phyloP scores from a whole-genome alignment of 208 protist genomes.

The Acanthamoeba royreba region DNA sequence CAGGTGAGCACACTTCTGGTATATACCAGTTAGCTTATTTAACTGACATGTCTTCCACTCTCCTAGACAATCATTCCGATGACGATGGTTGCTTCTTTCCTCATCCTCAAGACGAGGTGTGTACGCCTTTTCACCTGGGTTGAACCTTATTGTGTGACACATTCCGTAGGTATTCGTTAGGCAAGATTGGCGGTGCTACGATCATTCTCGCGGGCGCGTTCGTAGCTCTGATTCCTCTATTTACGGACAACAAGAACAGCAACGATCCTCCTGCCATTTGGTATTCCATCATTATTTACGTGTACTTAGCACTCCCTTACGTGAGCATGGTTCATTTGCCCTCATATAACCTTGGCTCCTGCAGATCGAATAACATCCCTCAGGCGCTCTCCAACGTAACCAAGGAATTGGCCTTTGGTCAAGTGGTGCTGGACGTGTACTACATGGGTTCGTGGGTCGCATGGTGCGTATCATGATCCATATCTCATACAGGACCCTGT shows the following conservation, averaged over 20 bases:
- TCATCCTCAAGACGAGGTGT: not conserved
- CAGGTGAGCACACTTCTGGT: not conserved
- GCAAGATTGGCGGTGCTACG: not conserved
- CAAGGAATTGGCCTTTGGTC: not conserved
- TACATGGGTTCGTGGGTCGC: conserved; percentile 22
- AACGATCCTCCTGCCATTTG: not conserved
- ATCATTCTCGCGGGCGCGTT: conserved; percentile 10
- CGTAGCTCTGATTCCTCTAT: not conserved
- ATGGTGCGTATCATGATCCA: not conserved
- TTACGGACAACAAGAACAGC: not conserved
- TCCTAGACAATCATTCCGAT: conserved; percentile 19
- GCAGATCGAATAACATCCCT: not conserved
- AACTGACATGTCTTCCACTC: not conserved
- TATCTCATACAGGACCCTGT: not conserved
- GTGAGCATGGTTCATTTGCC: not conserved
- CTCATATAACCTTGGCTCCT: not conserved
- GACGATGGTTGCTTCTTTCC: not conserved
- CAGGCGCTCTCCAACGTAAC: conserved; percentile 16
- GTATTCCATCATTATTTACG: conserved; percentile 20
- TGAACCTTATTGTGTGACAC: too few relatives aligned
- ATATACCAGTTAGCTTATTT: too few relatives aligned
- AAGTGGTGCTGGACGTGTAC: conserved; percentile 28
- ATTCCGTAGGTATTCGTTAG: not conserved
- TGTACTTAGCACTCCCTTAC: not conserved
- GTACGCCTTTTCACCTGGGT: too few relatives aligned